Base-by-base conservation (phyloP, 169 alveolate genomes). In the Besnoitia besnoiti region DNA sequence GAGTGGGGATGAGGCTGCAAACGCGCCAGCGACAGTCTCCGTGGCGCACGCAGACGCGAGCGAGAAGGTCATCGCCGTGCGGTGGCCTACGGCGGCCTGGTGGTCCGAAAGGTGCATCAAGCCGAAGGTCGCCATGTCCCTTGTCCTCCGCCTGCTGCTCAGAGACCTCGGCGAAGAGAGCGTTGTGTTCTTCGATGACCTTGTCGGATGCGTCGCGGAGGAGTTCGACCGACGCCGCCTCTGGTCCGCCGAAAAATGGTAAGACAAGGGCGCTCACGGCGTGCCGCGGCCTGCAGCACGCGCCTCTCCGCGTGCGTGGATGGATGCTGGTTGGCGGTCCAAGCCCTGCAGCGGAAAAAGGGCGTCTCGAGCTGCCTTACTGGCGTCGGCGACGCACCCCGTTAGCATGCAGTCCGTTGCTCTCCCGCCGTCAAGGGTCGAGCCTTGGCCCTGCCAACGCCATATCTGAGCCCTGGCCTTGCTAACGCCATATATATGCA, bases 151-250 rank as follows among this genome's bases (percentile, higher is more conserved):
- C 44, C 91, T 87, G 85, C 85, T 87, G 27, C 85, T 87, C 24
- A 59, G 84, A 7, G 85, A 87, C 8, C 30, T 87, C 30, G 59
- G 59, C n/a, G 89, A 67, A 47, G 92, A 89, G 50, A 89, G 92
- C 40, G 40, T n/a, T 19, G 94, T 96, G 50, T 95, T 96, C 77
- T 95, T 96, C 90, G 98, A 96, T 85, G 98, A 96, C 76, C 79
- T 96, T 44, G 94, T 96, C 51, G 91, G 96, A 12, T 96, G 97
- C 85, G 94, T 96, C 42, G 93, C 95, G 33, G 97, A 96, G 51
- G 95, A 85, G 51, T 96, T 96, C 92, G 94, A 95, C 40, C 91
- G 92, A 30, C 80, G 92, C 55, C 67, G 61, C 50, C 82, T 85
- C 51, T 96, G 98, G 98, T 84, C 95, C n/a, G 94, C 92, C 0